These are phyloP conservation scores for Exophiala calicioides DNA, from an alignment of 2,329 filamentous ascomycete species.

Conservation along the genomic window DNA sequence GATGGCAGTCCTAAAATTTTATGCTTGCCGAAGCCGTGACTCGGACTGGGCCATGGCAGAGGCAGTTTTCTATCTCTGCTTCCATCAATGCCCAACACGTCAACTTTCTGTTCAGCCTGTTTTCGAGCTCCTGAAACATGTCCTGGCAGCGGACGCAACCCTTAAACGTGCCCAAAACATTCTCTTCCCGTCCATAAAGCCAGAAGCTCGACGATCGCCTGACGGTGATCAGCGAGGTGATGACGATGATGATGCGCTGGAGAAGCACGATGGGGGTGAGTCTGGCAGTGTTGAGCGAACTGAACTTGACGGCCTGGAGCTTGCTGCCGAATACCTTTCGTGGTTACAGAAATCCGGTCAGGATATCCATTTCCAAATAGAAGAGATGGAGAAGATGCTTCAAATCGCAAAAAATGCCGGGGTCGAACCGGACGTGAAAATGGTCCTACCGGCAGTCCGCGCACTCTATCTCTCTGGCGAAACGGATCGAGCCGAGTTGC, in stretches of 20 bases:
- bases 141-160: slow-evolving; percentile 10
- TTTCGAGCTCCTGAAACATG: slow-evolving; percentile 18
- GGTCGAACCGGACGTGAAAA: too few species aligned
- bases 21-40: not conserved
- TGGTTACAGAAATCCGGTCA: too few species aligned
- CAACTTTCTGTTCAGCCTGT: slow-evolving; percentile 11
- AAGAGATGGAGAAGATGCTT: too few species aligned
- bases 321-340: too few species aligned
- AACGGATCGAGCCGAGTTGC: too few species aligned
- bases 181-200: slow-evolving; percentile 13
- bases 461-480: too few species aligned
- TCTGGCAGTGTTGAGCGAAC: too few species aligned
- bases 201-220: not conserved
- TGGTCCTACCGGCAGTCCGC: too few species aligned
- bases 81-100: not conserved
- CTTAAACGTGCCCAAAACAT: slow-evolving; percentile 11
- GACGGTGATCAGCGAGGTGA: not conserved
- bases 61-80: slow-evolving; percentile 9
- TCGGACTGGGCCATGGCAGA: slow-evolving; percentile 12
- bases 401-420: too few species aligned
- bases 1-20: slow-evolving; percentile 13
- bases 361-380: too few species aligned
- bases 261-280: too few species aligned
- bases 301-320: too few species aligned
- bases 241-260: not conserved